These are phyloP conservation scores for Ganoderma leucocontextum DNA, from an alignment of 1,284 basidiomycete genomes.

Conservation along the genomic window DNA sequence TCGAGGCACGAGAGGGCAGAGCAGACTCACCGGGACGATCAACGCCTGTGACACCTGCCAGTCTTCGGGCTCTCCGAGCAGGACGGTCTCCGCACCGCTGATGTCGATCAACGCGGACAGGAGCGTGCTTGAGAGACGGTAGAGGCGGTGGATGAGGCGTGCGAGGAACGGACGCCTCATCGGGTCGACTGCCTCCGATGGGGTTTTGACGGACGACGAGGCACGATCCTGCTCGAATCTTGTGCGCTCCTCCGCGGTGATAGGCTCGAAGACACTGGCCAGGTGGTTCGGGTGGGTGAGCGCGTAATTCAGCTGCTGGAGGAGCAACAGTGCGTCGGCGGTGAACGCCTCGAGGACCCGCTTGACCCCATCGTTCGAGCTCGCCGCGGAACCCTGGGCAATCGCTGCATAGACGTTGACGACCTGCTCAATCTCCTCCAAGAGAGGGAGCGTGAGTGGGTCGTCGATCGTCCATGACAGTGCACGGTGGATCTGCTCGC, in stretches of 20 bases:
- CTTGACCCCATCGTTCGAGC: slow-evolving; percentile 55
- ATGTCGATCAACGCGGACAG: slow-evolving; percentile 75
- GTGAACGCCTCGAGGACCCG: slow-evolving; percentile 76
- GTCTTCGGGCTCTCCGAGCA: slow-evolving; percentile 72
- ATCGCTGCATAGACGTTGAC: slow-evolving; percentile 80
- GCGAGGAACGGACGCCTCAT: slow-evolving; percentile 75
- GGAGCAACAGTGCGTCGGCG: slow-evolving; percentile 70
- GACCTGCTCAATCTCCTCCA: slow-evolving; percentile 85
- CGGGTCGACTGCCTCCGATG: slow-evolving; percentile 62
- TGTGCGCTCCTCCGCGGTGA: slow-evolving; percentile 77
- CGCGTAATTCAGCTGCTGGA: slow-evolving; percentile 90
- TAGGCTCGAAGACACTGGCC: slow-evolving; percentile 80
- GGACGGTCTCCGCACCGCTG: slow-evolving; percentile 73
- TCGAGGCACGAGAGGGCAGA: slow-evolving; percentile 12
- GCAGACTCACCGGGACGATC: slow-evolving; percentile 73
- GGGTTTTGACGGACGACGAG: slow-evolving; percentile 41
- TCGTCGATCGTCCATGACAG: slow-evolving; percentile 85
- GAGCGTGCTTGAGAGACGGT: slow-evolving; percentile 74
- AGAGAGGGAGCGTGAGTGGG: slow-evolving; percentile 70
- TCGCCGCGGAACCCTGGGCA: slow-evolving; percentile 59
- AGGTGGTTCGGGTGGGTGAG: slow-evolving; percentile 91
- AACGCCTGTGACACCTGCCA: slow-evolving; percentile 76
- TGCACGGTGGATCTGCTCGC: slow-evolving; percentile 79
- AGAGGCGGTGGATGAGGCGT: slow-evolving; percentile 72
- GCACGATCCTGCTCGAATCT: slow-evolving; percentile 67